Base-by-base conservation (phyloP, 257 asterid species). In the Solanum chilense region DNA sequence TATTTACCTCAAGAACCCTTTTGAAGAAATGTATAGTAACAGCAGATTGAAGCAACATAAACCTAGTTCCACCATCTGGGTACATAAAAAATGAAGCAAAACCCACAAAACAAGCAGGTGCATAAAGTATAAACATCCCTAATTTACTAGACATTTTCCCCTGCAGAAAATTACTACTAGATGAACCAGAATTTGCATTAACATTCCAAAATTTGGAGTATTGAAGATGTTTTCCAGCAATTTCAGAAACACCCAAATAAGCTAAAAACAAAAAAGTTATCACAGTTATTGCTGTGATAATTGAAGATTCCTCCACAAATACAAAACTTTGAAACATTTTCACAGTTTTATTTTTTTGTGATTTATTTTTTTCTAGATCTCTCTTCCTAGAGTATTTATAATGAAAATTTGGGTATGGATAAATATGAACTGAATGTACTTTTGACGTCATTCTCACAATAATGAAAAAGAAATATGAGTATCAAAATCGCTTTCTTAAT, bases 1-100 rank as follows among this genome's bases (percentile, higher is more conserved):
- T 20, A 16, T 69, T 69, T 87, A 95, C 98, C 97, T 95, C 98
- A 23, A 94, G 91, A 33, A 88, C 96, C 93, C 98, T 92, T 85
- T 95, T 95, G 89, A 88, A 91, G 82, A 93, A 95, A 88, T 95
- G 98, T 52, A 92, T 3, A 27, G 97, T 90, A 84, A 93, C 58
- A 5, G 94, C 95, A 11, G 89, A 88, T 87, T 92, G 92, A 89
- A 94, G 88, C 90, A 94, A n/a, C 33, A 91, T 60, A 91, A 92
- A 92, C 93, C 98, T 93, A n/a, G 90, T 76, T 37, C 91, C 95
- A 42, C 90, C 93, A 82, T 84, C 86, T 1, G 94, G 93, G 89
- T 89, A 91, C 47, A 92, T 49, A 68, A 87, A 15, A 73, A 93
- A 92, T 18, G 98, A 93, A 70, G 89, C 88, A 86, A 90, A 23